A percentile compares a stretch with the other conserved stretches of the same genome.
Conservation (phyloP, 1,284 basidiomycete genomes). For the Microbotryomycetes sp. region DNA sequence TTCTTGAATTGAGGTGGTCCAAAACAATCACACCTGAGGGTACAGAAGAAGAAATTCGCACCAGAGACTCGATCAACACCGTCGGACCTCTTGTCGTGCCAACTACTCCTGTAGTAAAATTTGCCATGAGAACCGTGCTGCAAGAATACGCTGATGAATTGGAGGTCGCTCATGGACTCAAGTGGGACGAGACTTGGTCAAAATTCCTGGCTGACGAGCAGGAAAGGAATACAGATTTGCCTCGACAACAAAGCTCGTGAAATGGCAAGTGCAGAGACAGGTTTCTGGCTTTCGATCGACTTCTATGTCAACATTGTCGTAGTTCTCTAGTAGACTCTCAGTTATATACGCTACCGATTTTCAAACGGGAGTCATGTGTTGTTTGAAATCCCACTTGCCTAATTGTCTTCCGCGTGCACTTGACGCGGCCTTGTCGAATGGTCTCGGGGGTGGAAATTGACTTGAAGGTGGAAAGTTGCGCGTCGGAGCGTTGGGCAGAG, state of each 20-base stretch:
- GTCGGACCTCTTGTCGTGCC: conserved; percentile 62
- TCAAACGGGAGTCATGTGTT: conserved; percentile 11
- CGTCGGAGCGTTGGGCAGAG: conserved; percentile 29
- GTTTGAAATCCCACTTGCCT: conserved; percentile 25
- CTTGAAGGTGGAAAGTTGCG: conserved; percentile 19
- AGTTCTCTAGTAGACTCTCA: too few species aligned
- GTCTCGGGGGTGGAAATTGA: conserved; percentile 29
- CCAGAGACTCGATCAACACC: conserved; percentile 43
- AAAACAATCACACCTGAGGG: conserved; percentile 55
- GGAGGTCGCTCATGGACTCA: not conserved
- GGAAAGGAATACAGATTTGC: not conserved
- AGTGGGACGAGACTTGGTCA: conserved; percentile 11
- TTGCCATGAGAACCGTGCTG: conserved; percentile 69
- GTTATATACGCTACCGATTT: too few species aligned
- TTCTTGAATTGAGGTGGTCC: conserved; percentile 69
- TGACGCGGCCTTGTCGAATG: conserved; percentile 17
- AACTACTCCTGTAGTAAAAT: conserved; percentile 66
- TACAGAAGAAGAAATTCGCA: conserved; percentile 49
- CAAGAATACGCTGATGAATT: conserved; percentile 46
- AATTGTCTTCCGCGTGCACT: conserved; percentile 9
- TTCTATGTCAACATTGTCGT: too few species aligned
- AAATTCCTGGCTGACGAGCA: not conserved
- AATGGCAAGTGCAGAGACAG: too few species aligned
- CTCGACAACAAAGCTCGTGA: too few species aligned
- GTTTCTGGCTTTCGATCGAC: too few species aligned